Conservation (phyloP, 371 early-diverging fungal genomes). For the Mucor velutinosus region DNA sequence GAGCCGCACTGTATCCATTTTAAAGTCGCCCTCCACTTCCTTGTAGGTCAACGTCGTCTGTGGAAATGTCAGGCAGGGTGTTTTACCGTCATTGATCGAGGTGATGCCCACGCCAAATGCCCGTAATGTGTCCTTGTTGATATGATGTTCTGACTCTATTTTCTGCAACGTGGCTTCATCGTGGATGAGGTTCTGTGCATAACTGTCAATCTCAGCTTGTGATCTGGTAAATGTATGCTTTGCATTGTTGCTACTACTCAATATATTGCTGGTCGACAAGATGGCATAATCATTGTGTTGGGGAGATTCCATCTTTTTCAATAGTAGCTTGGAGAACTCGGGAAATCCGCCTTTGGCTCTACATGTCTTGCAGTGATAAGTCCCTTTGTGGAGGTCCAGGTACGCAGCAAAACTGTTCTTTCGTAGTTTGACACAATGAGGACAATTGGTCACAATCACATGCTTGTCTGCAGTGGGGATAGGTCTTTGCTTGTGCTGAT, state of each 20-base stretch:
- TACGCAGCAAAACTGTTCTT: slow-evolving; percentile 42
- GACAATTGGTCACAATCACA: slow-evolving; percentile 41
- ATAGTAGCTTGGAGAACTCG: slow-evolving; percentile 15
- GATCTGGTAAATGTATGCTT: slow-evolving; percentile 21
- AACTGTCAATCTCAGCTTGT: slow-evolving; percentile 28
- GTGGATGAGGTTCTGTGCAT: slow-evolving; percentile 14
- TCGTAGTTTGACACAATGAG: slow-evolving; percentile 45
- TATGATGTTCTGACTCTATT: slow-evolving; percentile 16
- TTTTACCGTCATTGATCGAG: background rate
- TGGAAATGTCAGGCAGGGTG: slow-evolving; percentile 46
- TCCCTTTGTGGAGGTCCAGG: slow-evolving; percentile 36
- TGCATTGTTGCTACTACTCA: background rate
- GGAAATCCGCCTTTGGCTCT: slow-evolving; percentile 28
- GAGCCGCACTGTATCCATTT: slow-evolving; percentile 33
- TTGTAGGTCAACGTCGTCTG: slow-evolving; percentile 35
- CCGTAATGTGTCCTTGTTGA: slow-evolving; percentile 23
- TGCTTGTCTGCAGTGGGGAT: slow-evolving; percentile 31
- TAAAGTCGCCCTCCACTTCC: slow-evolving; percentile 11
- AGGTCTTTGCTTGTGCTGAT: slow-evolving; percentile 40
- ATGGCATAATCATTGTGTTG: background rate
- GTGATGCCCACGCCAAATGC: slow-evolving; percentile 38
- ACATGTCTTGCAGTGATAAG: slow-evolving; percentile 41
- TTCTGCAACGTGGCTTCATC: slow-evolving; percentile 21
- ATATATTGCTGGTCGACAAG: slow-evolving; percentile 11
- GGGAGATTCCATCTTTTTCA: background rate